Conservation (phyloP, 345 rosid species). For the Salix caprea region DNA sequence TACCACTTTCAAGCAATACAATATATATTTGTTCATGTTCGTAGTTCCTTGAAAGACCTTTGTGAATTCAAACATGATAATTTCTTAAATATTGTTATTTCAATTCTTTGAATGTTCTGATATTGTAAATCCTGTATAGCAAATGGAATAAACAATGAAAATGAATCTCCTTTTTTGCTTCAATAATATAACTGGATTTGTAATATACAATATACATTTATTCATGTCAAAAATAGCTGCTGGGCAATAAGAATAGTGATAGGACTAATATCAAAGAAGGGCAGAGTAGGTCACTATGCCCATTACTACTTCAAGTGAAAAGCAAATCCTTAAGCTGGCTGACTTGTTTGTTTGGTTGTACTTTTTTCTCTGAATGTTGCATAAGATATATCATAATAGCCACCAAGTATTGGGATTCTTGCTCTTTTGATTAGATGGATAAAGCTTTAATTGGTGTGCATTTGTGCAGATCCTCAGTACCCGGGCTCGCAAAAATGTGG, state of each 20-base stretch:
- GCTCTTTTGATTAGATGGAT: conserved; percentile 13
- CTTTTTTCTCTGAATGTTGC: background rate
- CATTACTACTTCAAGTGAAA: background rate
- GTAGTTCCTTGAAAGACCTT: no score
- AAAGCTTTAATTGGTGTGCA: background rate
- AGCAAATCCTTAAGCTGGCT: background rate
- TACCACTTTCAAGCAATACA: background rate
- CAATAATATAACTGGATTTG: background rate
- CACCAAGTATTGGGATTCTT: background rate
- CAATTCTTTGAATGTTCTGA: background rate
- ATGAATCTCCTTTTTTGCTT: background rate
- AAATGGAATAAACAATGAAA: background rate
- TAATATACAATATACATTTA: background rate
- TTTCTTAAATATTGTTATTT: no score
- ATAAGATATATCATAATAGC: background rate
- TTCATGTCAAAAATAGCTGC: background rate
- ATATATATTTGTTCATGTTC: background rate
- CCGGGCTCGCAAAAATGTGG: conserved; percentile 86
- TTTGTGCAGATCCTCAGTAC: conserved; percentile 65
- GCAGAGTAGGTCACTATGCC: background rate
- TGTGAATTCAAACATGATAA: no score
- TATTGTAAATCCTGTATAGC: background rate
- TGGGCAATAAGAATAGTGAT: background rate
- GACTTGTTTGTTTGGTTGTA: background rate
- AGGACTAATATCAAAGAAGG: background rate